phyloP scores from a whole-genome alignment of 148 eudicot genomes.

The Camellia japonica region DNA sequence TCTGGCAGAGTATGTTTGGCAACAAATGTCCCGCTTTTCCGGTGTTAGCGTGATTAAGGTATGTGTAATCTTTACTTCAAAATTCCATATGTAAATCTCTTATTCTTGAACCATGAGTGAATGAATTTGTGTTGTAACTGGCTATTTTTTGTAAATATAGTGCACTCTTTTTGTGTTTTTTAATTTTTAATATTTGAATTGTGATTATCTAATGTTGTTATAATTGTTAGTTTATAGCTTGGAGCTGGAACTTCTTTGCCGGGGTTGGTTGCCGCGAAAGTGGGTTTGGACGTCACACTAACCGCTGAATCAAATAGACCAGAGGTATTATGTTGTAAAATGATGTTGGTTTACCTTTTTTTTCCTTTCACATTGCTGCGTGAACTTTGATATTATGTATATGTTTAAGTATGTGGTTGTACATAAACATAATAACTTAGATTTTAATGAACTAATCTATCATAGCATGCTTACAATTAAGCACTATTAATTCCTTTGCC shows the following conservation, averaged over 20 bases:
- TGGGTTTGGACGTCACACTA: constrained; percentile 81
- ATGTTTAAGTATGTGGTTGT: neutral
- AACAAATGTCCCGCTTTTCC: constrained; percentile 64
- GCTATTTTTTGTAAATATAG: neutral
- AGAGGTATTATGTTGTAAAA: constrained; percentile 44
- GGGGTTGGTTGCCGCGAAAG: constrained; percentile 90
- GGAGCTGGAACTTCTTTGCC: constrained; percentile 98
- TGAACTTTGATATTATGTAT: neutral
- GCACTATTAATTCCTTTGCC: neutral
- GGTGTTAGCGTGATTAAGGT: constrained; percentile 58
- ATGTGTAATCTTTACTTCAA: neutral
- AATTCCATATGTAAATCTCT: neutral
- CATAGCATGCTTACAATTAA: neutral
- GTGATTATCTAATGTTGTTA: neutral
- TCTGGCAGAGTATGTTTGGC: constrained; percentile 95
- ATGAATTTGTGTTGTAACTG: neutral
- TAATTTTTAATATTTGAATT: neutral
- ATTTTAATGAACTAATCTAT: neutral
- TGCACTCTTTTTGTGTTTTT: neutral
- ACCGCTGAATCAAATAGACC: constrained; percentile 58
- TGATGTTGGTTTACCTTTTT: neutral
- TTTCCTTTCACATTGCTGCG: neutral
- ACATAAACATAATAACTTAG: neutral
- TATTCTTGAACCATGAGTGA: neutral
- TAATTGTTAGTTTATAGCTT: constrained; percentile 42